A percentile compares a stretch with the other conserved stretches of the same genome.
phyloP scores from a whole-genome alignment of 306 rosid genomes.

The Dryas drummondii region DNA sequence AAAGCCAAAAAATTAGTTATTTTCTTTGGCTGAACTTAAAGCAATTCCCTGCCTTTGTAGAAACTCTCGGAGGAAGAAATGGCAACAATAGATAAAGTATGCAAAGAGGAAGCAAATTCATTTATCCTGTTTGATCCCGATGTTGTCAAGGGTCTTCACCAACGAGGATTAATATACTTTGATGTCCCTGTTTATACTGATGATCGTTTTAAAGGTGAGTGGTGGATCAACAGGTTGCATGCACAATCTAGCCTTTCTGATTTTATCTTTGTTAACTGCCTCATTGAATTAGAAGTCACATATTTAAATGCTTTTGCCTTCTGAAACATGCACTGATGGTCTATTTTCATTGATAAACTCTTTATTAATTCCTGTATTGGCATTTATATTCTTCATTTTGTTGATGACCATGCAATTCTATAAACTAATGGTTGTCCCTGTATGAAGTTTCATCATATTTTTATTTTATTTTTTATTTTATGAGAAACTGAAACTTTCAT shows the following conservation, averaged over 20 bases:
- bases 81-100: conserved; percentile 79
- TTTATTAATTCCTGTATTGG: not conserved
- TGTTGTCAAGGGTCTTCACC: conserved; percentile 56
- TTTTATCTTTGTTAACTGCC: conserved; percentile 4
- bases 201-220: conserved; percentile 80
- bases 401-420: not conserved
- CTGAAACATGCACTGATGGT: not conserved
- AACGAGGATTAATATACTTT: conserved; percentile 75
- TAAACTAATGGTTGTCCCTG: not conserved
- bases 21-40: conserved; percentile 23
- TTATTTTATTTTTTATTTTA: no score
- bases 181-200: conserved; percentile 84
- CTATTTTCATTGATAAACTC: not conserved
- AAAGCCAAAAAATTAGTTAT: not conserved
- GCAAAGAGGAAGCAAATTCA: conserved; percentile 88
- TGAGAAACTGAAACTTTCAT: no score
- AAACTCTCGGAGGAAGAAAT: conserved; percentile 87
- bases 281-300: not conserved
- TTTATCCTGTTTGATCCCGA: conserved; percentile 65
- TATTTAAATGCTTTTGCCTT: not conserved
- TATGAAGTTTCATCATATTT: not conserved
- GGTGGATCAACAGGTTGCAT: conserved; percentile 10
- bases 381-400: not conserved
- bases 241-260: not conserved
- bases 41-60: conserved; percentile 39